A percentile compares a stretch with the other conserved stretches of the same genome.
Conservation (phyloP, 306 rosid genomes). For the Vachellia collinsii region DNA sequence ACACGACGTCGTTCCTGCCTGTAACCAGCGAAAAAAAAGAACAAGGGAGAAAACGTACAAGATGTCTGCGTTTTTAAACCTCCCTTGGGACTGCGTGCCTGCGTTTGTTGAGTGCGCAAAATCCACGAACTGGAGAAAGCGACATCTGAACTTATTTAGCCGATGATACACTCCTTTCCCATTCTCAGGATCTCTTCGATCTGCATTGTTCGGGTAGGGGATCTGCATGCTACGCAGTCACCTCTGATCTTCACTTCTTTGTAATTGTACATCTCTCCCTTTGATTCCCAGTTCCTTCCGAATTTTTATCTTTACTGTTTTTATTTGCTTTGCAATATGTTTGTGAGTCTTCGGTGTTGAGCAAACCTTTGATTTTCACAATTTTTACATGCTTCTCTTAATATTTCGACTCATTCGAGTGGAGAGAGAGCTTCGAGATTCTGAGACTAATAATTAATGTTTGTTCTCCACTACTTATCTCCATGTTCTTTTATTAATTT, state of each 20-base stretch:
- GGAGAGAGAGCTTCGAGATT: neutral
- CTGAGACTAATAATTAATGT: neutral
- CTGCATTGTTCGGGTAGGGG: neutral
- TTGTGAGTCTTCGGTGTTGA: neutral
- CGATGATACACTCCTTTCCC: neutral
- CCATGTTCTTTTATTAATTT: neutral
- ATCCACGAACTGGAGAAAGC: neutral
- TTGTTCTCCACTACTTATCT: neutral
- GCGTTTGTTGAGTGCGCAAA: neutral
- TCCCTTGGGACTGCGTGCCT: neutral
- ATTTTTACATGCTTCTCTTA: neutral
- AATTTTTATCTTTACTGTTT: neutral
- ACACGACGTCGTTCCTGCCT: too few relatives aligned
- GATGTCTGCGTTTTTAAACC: too few relatives aligned
- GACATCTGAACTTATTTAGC: neutral
- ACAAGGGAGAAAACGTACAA: too few relatives aligned
- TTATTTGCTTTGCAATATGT: neutral
- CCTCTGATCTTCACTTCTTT: slow-evolving; percentile 3
- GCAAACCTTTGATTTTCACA: slow-evolving; percentile 5
- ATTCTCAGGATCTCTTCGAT: slow-evolving; percentile 8
- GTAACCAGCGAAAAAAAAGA: too few relatives aligned
- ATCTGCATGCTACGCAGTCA: neutral
- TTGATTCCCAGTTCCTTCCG: neutral
- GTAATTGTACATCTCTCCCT: neutral
- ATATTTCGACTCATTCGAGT: neutral